Evolutionary conservation across 371 early-diverging fungal genomes (phyloP).

Genomic region (Rhizopus sp.): DNA sequence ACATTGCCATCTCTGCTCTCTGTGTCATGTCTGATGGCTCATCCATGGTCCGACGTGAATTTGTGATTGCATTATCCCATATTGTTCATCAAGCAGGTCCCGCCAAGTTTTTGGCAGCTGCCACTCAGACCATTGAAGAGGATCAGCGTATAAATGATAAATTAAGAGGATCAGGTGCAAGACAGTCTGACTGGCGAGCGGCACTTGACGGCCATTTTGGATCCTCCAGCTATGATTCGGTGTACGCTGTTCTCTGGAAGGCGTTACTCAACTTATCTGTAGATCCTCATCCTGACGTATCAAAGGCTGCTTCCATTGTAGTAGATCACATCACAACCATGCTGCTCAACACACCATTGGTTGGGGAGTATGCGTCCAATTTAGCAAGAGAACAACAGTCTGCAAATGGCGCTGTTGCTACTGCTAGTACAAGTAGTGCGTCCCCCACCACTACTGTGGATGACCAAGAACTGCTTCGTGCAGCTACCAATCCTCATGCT

Average conservation of each 20-base stretch:
- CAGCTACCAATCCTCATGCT: slow-evolving; percentile 9
- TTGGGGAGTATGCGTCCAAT: slow-evolving; percentile 43
- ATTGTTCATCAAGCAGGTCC: slow-evolving; percentile 63
- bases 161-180: slow-evolving; percentile 24
- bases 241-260: slow-evolving; percentile 77
- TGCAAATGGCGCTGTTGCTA: slow-evolving; percentile 7
- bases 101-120: slow-evolving; percentile 64
- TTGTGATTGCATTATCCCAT: slow-evolving; percentile 71
- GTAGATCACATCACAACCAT: slow-evolving; percentile 75
- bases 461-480: background rate
- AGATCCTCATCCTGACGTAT: slow-evolving; percentile 77
- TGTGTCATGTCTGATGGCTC: slow-evolving; percentile 75
- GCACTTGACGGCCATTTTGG: slow-evolving; percentile 36
- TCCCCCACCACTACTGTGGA: slow-evolving; percentile 27
- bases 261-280: slow-evolving; percentile 74
- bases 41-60: slow-evolving; percentile 81
- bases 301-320: slow-evolving; percentile 61
- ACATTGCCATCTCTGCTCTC: slow-evolving; percentile 65
- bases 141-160: slow-evolving; percentile 30
- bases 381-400: slow-evolving; percentile 36
- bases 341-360: slow-evolving; percentile 39
- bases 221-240: slow-evolving; percentile 50
- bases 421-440: slow-evolving; percentile 25
- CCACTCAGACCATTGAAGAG: slow-evolving; percentile 70
- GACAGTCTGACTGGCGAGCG: slow-evolving; percentile 32